phyloP scores from a whole-genome alignment of 2,329 filamentous ascomycete genomes.

The Hirsutella rhossiliensis region DNA sequence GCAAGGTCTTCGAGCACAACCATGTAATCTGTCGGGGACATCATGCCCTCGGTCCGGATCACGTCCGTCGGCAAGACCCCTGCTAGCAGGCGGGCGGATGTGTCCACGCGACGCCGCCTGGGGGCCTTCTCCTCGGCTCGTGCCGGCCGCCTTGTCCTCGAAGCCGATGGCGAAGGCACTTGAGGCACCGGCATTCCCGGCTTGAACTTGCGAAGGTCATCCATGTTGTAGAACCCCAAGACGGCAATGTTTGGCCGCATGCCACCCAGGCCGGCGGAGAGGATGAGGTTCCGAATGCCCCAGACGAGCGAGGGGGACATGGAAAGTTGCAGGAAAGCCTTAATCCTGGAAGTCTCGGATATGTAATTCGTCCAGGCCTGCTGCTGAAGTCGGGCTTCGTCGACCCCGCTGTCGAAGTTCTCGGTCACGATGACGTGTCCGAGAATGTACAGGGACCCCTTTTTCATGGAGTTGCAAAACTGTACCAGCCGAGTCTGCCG shows the following conservation, averaged over 20 bases:
- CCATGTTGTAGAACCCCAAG: slow-evolving; percentile 67
- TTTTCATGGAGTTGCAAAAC: slow-evolving; percentile 86
- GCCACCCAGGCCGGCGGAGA: slow-evolving; percentile 71
- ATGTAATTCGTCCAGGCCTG: slow-evolving; percentile 78
- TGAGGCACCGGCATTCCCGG: slow-evolving; percentile 46
- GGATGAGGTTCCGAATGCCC: slow-evolving; percentile 71
- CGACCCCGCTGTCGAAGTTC: slow-evolving; percentile 66
- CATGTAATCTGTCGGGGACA: slow-evolving; percentile 62
- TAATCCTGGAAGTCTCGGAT: slow-evolving; percentile 68
- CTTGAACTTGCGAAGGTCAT: slow-evolving; percentile 54
- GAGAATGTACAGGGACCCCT: slow-evolving; percentile 72
- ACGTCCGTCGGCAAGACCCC: slow-evolving; percentile 55
- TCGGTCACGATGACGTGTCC: slow-evolving; percentile 81
- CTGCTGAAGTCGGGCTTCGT: slow-evolving; percentile 72
- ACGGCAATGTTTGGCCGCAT: slow-evolving; percentile 86
- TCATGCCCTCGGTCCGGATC: slow-evolving; percentile 55
- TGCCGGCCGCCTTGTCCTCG: slow-evolving; percentile 16
- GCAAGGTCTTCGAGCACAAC: slow-evolving; percentile 75
- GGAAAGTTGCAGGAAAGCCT: slow-evolving; percentile 78
- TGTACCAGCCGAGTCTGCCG: slow-evolving; percentile 73
- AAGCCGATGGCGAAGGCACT: slow-evolving; percentile 23
- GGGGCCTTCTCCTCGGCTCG: slow-evolving; percentile 18
- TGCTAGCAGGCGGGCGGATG: slow-evolving; percentile 41
- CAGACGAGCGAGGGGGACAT: slow-evolving; percentile 75
- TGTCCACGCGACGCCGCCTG: slow-evolving; percentile 36